Evolutionary conservation across 202 grass and related monocot genomes (phyloP).

Genomic region (Brachypodium distachyon): DNA sequence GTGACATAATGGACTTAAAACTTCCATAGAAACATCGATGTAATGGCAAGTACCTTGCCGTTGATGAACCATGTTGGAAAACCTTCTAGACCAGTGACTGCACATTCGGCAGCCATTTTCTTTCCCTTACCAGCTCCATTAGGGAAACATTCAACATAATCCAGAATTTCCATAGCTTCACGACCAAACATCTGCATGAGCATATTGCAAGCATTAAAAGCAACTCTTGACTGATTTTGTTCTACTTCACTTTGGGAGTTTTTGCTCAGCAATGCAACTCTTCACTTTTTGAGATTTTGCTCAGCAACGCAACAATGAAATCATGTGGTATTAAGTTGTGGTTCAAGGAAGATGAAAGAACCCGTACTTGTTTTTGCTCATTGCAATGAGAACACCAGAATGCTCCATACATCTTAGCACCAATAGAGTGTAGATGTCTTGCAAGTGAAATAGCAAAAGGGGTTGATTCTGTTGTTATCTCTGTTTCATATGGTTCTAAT

Average conservation of each 20-base stretch:
- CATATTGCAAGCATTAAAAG: conserved; percentile 1
- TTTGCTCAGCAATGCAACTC: not conserved
- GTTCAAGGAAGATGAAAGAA: not conserved
- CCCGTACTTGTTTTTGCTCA: conserved; percentile 78
- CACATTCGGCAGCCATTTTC: conserved; percentile 66
- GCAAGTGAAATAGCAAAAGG: conserved; percentile 74
- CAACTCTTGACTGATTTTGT: not conserved
- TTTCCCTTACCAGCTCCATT: conserved; percentile 92
- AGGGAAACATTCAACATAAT: conserved; percentile 95
- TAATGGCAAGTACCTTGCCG: conserved; percentile 41
- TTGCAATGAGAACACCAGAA: conserved; percentile 99
- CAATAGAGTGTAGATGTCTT: conserved; percentile 69
- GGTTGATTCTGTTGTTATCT: conserved; percentile 70
- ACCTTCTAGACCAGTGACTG: conserved; percentile 57
- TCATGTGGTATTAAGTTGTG: not conserved
- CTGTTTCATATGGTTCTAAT: conserved; percentile 75
- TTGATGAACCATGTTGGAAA: conserved; percentile 94
- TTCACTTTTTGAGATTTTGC: not conserved
- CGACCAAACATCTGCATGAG: conserved; percentile 80
- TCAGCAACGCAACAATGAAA: not conserved
- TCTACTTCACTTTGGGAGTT: not conserved
- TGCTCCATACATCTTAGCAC: conserved; percentile 98
- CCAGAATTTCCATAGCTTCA: conserved; percentile 70
- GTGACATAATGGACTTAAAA: not conserved
- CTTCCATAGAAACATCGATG: not conserved